phyloP scores from a whole-genome alignment of 768 basidiomycete species.

The Mycena venus region DNA sequence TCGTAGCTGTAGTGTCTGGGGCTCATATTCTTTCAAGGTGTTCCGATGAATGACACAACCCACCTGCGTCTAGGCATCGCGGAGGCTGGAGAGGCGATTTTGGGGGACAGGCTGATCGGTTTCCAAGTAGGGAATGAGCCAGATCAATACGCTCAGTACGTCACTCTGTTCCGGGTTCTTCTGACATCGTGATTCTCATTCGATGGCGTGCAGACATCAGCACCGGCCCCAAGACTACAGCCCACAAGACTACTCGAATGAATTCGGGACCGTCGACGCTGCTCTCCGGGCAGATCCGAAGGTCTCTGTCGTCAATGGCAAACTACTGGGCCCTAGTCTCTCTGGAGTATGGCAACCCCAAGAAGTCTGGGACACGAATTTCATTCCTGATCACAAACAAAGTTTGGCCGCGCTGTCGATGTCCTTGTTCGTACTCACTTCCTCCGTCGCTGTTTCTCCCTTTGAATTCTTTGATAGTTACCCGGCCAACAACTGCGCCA shows the following conservation, averaged over 20 bases:
- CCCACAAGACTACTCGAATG: conserved; percentile 62
- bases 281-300: conserved; percentile 57
- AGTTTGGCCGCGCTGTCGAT: conserved; percentile 20
- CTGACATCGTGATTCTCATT: background rate
- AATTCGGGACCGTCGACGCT: conserved; percentile 63
- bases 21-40: conserved; percentile 37
- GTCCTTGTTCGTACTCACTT: conserved; percentile 22
- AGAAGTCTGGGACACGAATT: conserved; percentile 68
- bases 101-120: conserved; percentile 77
- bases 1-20: background rate
- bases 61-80: conserved; percentile 70
- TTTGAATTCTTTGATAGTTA: conserved; percentile 58
- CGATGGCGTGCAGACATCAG: background rate
- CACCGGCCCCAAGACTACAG: conserved; percentile 57
- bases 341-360: conserved; percentile 68
- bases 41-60: conserved; percentile 78
- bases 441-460: background rate
- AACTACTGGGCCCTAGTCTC: conserved; percentile 71
- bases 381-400: conserved; percentile 45
- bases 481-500: conserved; percentile 73
- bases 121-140: conserved; percentile 83
- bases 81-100: conserved; percentile 71
- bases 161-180: background rate
- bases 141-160: conserved; percentile 62
- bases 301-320: conserved; percentile 47